phyloP scores from a whole-genome alignment of 169 alveolate species.

The Plasmodium relictum region DNA sequence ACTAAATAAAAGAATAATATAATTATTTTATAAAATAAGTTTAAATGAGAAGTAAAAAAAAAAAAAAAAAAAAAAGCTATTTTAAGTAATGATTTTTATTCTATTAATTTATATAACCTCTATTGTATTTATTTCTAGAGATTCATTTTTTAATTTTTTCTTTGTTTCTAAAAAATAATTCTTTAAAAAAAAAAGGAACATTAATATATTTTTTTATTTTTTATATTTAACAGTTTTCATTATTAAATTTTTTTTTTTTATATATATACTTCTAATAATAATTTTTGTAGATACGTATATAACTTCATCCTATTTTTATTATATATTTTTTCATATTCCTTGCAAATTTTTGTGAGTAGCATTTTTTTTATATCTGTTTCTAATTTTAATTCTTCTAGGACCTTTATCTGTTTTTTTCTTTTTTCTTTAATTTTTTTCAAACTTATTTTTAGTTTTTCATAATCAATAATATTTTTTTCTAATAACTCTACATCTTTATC shows the following conservation, averaged over 20 bases:
- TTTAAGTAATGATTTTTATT: background rate
- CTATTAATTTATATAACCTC: background rate
- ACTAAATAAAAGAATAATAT: background rate
- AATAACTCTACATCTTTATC: constrained; percentile 30
- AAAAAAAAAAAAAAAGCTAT: background rate
- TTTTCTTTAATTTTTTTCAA: constrained; percentile 58
- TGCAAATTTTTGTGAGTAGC: constrained; percentile 31
- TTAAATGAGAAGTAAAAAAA: too few relatives aligned
- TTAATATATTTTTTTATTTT: background rate
- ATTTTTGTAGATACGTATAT: constrained; percentile 23
- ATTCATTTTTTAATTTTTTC: constrained; percentile 42
- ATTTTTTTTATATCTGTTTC: constrained; percentile 56
- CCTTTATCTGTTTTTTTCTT: constrained; percentile 55
- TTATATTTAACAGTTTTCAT: background rate
- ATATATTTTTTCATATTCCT: constrained; percentile 25
- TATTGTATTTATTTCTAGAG: constrained; percentile 36
- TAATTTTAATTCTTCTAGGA: constrained; percentile 47
- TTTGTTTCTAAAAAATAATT: constrained; percentile 68
- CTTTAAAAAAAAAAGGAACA: constrained; percentile 9
- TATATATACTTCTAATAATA: constrained; percentile 43
- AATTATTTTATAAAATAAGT: background rate
- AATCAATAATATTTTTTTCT: constrained; percentile 31
- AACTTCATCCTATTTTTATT: constrained; percentile 26
- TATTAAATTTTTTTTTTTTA: background rate
- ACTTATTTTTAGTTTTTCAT: constrained; percentile 47